Evolutionary conservation across 106 monocot genomes (phyloP).

Genomic region (Dioscorea zingiberensis): DNA sequence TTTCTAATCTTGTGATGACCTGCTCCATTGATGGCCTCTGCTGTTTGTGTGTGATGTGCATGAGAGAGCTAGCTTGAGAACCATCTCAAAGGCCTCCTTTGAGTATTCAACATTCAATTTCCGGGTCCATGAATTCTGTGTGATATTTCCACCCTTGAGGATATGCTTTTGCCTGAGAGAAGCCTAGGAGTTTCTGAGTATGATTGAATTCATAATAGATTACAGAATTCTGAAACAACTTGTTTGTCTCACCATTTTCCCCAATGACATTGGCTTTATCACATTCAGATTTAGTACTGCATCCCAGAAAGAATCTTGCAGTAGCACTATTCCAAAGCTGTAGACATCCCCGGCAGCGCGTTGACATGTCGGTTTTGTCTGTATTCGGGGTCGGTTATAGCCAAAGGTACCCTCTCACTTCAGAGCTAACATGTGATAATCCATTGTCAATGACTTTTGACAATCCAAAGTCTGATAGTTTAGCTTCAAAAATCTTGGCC

Average conservation of each 20-base stretch:
- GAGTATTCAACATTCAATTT: constrained; percentile 35
- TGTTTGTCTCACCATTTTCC: constrained; percentile 28
- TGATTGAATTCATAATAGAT: not conserved
- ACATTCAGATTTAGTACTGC: constrained; percentile 35
- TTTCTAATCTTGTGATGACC: constrained; percentile 31
- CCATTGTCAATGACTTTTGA: constrained; percentile 39
- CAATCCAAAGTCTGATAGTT: constrained; percentile 51
- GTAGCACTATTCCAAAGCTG: constrained; percentile 49
- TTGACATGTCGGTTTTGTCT: constrained; percentile 36
- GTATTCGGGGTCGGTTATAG: constrained; percentile 51
- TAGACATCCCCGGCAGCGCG: constrained; percentile 51
- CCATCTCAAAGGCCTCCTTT: constrained; percentile 32
- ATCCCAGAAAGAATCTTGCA: constrained; percentile 48
- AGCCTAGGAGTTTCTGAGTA: not conserved
- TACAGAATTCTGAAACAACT: not conserved
- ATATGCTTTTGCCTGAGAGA: constrained; percentile 30
- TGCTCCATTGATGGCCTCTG: constrained; percentile 41
- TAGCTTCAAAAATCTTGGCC: constrained; percentile 42
- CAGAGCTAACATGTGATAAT: constrained; percentile 46
- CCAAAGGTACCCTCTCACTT: constrained; percentile 52
- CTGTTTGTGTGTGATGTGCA: constrained; percentile 33
- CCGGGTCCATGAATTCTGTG: constrained; percentile 38
- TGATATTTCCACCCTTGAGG: constrained; percentile 17
- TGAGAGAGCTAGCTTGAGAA: constrained; percentile 32
- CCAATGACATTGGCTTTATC: constrained; percentile 26